A percentile compares a stretch with the other conserved stretches of the same genome.
These are phyloP conservation scores for Polyplosphaeria fusca DNA, from an alignment of 495 filamentous ascomycete species.

Conservation along the genomic window DNA sequence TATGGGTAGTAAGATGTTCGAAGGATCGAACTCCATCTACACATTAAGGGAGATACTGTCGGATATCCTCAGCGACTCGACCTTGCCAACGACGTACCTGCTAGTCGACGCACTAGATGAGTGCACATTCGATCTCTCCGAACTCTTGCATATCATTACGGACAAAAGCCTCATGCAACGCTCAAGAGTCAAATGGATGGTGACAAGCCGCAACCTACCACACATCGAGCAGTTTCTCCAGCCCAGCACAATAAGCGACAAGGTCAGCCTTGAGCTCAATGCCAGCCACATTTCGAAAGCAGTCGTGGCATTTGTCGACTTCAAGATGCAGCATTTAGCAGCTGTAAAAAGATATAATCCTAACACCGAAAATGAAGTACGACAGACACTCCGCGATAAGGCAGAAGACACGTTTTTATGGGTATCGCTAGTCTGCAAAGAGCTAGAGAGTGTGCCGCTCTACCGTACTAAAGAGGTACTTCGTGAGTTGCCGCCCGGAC, in stretches of 20 bases:
- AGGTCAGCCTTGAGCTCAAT: slow-evolving; percentile 40
- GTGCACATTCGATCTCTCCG: slow-evolving; percentile 4
- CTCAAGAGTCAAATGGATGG: slow-evolving; percentile 44
- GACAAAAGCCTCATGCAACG: slow-evolving; percentile 9
- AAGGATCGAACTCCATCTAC: slow-evolving; percentile 41
- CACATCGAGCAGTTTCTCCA: slow-evolving; percentile 40
- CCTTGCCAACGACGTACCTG: slow-evolving; percentile 37
- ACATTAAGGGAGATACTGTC: slow-evolving; percentile 38
- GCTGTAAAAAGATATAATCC: slow-evolving; percentile 25
- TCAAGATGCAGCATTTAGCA: slow-evolving; percentile 35
- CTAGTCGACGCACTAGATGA: slow-evolving; percentile 28
- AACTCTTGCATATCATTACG: slow-evolving; percentile 33
- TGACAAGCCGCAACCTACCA: slow-evolving; percentile 39
- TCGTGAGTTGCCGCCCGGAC: slow-evolving; percentile 33
- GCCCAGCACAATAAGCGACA: slow-evolving; percentile 7
- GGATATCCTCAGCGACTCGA: slow-evolving; percentile 40
- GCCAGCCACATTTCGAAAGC: slow-evolving; percentile 15
- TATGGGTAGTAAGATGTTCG: slow-evolving; percentile 37
- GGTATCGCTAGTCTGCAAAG: slow-evolving; percentile 31
- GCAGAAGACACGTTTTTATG: slow-evolving; percentile 13
- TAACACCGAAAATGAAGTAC: slow-evolving; percentile 1
- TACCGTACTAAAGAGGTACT: slow-evolving; percentile 5
- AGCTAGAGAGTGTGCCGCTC: slow-evolving; percentile 19
- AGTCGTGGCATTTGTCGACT: slow-evolving; percentile 36
- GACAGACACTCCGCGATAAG: slow-evolving; percentile 9